These are phyloP conservation scores for Mortierella sp. DNA, from an alignment of 371 early-diverging fungal genomes.

Conservation along the genomic window DNA sequence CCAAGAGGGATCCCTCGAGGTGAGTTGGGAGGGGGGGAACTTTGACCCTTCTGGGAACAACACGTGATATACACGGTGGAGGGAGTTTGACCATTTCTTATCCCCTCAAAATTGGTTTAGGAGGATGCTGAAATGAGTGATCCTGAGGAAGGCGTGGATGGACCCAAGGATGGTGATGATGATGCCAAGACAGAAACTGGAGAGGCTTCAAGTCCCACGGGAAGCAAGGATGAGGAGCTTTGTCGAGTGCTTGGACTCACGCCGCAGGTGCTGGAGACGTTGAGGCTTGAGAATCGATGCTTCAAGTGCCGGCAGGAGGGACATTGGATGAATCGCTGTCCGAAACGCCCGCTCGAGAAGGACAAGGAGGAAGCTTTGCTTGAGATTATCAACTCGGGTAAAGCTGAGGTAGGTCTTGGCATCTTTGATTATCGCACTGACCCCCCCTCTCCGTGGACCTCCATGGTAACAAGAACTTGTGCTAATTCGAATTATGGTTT, in stretches of 20 bases:
- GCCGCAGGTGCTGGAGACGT: neutral
- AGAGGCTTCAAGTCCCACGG: neutral
- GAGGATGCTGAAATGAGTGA: conserved; percentile 27
- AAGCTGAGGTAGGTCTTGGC: conserved; percentile 25
- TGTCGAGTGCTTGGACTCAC: neutral
- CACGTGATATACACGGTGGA: no score
- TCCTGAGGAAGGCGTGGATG: neutral
- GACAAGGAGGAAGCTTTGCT: conserved; percentile 26
- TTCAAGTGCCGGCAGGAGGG: conserved; percentile 22
- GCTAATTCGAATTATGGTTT: neutral
- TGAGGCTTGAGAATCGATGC: conserved; percentile 18
- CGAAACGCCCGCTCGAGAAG: neutral
- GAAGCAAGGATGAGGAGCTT: neutral
- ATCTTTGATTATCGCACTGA: neutral
- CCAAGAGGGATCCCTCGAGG: conserved; percentile 44
- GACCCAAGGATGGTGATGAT: neutral
- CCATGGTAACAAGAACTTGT: no score
- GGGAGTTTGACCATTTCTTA: no score
- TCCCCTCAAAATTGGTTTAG: neutral
- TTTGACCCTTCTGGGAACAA: no score
- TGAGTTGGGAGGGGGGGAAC: no score
- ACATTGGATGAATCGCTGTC: conserved; percentile 20
- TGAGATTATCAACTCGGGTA: conserved; percentile 41
- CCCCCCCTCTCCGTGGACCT: neutral
- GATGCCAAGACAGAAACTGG: no score